phyloP scores from a whole-genome alignment of 345 rosid species.

The Euphorbia tirucalli region DNA sequence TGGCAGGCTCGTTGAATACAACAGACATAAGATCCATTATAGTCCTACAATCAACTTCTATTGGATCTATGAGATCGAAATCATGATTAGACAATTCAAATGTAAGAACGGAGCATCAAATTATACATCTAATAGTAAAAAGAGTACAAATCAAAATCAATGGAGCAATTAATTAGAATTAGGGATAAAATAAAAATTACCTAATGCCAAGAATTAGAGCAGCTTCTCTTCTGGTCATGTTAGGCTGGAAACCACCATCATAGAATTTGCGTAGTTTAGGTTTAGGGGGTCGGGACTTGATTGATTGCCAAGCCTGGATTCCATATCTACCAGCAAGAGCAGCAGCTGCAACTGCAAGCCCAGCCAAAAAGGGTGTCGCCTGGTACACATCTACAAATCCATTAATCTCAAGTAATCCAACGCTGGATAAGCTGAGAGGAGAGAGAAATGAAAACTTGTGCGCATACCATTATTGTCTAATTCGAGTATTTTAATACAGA shows the following conservation, averaged over 20 bases:
- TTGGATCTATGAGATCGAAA: background rate
- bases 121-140: no score
- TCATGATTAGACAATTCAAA: background rate
- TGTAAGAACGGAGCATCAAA: background rate
- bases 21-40: background rate
- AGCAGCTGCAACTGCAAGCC: constrained; percentile 77
- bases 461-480: background rate
- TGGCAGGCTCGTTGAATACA: background rate
- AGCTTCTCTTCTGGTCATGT: no score
- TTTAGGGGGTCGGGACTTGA: no score
- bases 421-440: no score
- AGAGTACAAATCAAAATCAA: background rate
- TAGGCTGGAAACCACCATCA: no score
- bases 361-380: constrained; percentile 81
- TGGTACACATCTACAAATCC: constrained; percentile 24
- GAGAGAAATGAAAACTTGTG: background rate
- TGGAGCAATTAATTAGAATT: background rate
- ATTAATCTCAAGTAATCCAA: background rate
- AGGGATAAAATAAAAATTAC: no score
- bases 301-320: no score
- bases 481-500: no score
- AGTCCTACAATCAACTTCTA: background rate
- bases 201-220: constrained; percentile 78
- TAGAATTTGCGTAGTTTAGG: no score
- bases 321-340: constrained; percentile 83